phyloP scores from a whole-genome alignment of 225 moss, liverwort and hornwort genomes.

The Thuidium tamariscinum region DNA sequence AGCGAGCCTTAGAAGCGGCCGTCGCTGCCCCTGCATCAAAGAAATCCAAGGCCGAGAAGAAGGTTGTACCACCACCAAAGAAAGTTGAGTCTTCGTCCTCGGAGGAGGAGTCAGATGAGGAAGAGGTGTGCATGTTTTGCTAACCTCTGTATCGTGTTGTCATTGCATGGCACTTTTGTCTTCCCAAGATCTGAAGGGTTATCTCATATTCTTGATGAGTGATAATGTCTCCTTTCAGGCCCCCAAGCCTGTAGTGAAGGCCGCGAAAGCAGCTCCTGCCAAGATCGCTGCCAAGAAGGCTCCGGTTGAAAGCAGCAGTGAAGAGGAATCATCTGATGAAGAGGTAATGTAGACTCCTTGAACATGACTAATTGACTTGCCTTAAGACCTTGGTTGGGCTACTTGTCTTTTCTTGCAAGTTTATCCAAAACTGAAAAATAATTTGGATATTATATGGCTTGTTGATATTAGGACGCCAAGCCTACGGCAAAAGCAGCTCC shows the following conservation, averaged over 20 bases:
- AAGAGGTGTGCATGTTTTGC: conserved; percentile 10
- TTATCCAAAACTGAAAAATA: too few relatives aligned
- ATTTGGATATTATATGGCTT: neutral
- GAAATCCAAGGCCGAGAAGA: conserved; percentile 39
- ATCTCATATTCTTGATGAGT: neutral
- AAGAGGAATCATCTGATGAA: conserved; percentile 36
- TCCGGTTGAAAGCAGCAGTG: conserved; percentile 13
- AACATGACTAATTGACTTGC: neutral
- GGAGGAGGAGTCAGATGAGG: conserved; percentile 39
- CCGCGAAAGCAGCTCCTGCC: conserved; percentile 10
- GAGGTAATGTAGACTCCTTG: neutral
- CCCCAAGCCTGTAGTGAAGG: conserved; percentile 15
- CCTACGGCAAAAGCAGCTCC: neutral
- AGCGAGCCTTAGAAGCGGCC: conserved; percentile 35
- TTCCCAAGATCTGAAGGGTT: too few relatives aligned
- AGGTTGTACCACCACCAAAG: conserved; percentile 32
- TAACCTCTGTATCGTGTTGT: neutral
- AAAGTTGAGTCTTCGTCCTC: conserved; percentile 11
- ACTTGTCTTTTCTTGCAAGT: neutral
- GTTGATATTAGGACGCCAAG: neutral
- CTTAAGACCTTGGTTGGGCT: neutral
- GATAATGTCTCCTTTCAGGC: neutral
- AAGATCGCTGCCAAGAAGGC: conserved; percentile 11
- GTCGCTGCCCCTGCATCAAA: conserved; percentile 20
- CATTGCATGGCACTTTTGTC: too few relatives aligned